Percentiles rank a stretch among this genome's conserved stretches.
These are phyloP conservation scores for Colletotrichum sidae DNA, from an alignment of 2,329 filamentous ascomycete species.

Conservation along the genomic window DNA sequence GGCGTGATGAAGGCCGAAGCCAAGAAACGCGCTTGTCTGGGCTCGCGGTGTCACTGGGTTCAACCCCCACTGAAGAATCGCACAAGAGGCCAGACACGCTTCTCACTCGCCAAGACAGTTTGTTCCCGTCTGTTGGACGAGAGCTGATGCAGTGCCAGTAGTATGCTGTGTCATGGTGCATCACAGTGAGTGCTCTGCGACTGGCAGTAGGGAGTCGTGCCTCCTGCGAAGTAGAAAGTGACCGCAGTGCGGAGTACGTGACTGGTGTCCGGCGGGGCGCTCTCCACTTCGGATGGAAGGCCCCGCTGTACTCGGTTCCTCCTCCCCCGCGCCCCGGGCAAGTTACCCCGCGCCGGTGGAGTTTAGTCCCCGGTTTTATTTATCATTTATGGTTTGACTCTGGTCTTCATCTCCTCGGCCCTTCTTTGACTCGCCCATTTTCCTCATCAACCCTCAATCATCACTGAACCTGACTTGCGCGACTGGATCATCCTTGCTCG, in stretches of 20 bases:
- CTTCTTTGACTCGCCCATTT: not conserved
- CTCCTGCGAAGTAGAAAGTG: not conserved
- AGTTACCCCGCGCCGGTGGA: conserved; percentile 35
- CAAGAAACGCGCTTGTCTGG: conserved; percentile 24
- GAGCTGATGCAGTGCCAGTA: too few relatives aligned
- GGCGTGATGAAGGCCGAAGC: conserved; percentile 29
- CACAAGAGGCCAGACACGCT: not conserved
- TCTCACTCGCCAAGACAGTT: not conserved
- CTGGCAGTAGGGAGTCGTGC: too few relatives aligned
- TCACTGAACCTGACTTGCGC: conserved; percentile 6
- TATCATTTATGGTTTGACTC: conserved; percentile 1
- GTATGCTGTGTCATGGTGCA: too few relatives aligned
- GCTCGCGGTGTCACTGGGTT: not conserved
- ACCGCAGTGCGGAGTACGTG: not conserved
- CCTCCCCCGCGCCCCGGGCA: conserved; percentile 34
- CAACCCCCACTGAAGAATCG: not conserved
- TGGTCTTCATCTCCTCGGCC: not conserved
- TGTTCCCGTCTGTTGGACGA: not conserved
- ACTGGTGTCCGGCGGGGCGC: not conserved
- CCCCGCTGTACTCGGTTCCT: conserved; percentile 29
- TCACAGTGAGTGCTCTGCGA: too few relatives aligned
- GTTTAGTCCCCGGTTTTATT: conserved; percentile 27
- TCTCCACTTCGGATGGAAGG: conserved; percentile 8
- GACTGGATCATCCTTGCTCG: conserved; percentile 11
- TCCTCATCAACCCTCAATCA: not conserved